A percentile compares a stretch with the other conserved stretches of the same genome.
phyloP scores from a whole-genome alignment of 768 basidiomycete genomes.

The Termitomyces sp. region DNA sequence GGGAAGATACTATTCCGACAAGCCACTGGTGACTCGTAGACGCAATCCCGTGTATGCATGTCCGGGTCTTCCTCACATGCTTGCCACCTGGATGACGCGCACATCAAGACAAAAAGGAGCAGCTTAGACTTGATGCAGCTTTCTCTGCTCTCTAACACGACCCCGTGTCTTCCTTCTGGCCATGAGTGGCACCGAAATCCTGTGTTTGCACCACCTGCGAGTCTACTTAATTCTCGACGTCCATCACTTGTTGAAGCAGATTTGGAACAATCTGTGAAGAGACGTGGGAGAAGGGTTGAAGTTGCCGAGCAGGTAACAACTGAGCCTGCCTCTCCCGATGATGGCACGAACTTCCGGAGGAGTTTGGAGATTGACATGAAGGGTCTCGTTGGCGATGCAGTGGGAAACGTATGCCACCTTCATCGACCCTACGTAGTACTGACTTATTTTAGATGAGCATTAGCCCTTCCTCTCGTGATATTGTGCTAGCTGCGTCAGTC shows the following conservation, averaged over 20 bases:
- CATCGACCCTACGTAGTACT: background rate
- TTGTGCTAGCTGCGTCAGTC: slow-evolving; percentile 80
- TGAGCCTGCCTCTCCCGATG: slow-evolving; percentile 32
- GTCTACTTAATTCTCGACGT: slow-evolving; percentile 9
- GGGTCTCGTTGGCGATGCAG: slow-evolving; percentile 71
- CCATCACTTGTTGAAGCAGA: slow-evolving; percentile 8
- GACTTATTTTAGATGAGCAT: slow-evolving; percentile 73
- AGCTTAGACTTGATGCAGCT: slow-evolving; percentile 9
- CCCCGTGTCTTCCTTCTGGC: slow-evolving; percentile 1
- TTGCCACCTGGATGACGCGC: slow-evolving; percentile 9
- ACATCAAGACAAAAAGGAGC: slow-evolving; percentile 1
- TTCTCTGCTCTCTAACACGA: slow-evolving; percentile 1
- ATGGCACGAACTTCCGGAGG: slow-evolving; percentile 51
- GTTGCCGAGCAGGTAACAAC: background rate
- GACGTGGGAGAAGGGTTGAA: slow-evolving; percentile 5
- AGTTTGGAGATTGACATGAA: slow-evolving; percentile 78
- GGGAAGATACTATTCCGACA: background rate
- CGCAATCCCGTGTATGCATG: slow-evolving; percentile 8
- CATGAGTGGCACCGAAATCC: slow-evolving; percentile 14
- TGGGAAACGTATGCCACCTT: slow-evolving; percentile 62
- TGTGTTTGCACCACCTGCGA: slow-evolving; percentile 13
- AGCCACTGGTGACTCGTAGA: background rate
- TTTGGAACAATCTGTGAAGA: background rate
- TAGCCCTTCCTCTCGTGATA: slow-evolving; percentile 80
- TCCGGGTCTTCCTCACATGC: slow-evolving; percentile 10